Percentiles rank a stretch among this genome's conserved stretches.
phyloP scores from a whole-genome alignment of 495 filamentous ascomycete genomes.

The Podospora australis region DNA sequence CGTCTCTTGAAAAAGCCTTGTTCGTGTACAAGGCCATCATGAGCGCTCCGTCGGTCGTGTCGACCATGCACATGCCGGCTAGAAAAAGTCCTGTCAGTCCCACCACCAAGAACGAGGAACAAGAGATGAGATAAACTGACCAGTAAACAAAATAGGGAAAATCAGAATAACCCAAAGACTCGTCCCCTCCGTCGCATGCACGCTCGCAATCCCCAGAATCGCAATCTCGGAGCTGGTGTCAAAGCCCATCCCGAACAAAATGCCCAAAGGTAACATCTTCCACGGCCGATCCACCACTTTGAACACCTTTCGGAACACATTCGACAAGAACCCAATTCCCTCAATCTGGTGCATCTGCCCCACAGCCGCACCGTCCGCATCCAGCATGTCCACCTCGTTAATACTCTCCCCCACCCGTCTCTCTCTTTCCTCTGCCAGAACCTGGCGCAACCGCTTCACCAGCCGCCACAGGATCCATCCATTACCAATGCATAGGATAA shows the following conservation, averaged over 20 bases:
- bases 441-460: slow-evolving; percentile 55
- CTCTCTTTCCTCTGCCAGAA: slow-evolving; percentile 40
- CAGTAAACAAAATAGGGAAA: slow-evolving; percentile 85
- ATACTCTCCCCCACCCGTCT: slow-evolving; percentile 10
- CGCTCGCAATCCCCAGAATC: slow-evolving; percentile 78
- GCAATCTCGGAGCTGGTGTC: slow-evolving; percentile 95
- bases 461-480: slow-evolving; percentile 76
- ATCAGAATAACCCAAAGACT: slow-evolving; percentile 92
- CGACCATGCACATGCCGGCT: slow-evolving; percentile 87
- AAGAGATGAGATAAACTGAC: slow-evolving; percentile 33
- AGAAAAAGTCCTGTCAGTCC: slow-evolving; percentile 2
- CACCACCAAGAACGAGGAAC: not conserved
- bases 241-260: slow-evolving; percentile 90
- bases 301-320: slow-evolving; percentile 69
- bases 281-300: slow-evolving; percentile 81
- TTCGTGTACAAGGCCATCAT: slow-evolving; percentile 94
- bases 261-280: slow-evolving; percentile 94
- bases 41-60: slow-evolving; percentile 84
- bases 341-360: slow-evolving; percentile 62
- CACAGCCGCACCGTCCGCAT: slow-evolving; percentile 32
- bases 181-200: slow-evolving; percentile 78
- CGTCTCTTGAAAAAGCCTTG: slow-evolving; percentile 64
- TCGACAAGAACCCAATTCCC: slow-evolving; percentile 68
- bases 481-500: slow-evolving; percentile 79
- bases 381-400: slow-evolving; percentile 12